Evolutionary conservation across 495 filamentous ascomycete genomes (phyloP).

Genomic region (Penicillium atrosanguineum): DNA sequence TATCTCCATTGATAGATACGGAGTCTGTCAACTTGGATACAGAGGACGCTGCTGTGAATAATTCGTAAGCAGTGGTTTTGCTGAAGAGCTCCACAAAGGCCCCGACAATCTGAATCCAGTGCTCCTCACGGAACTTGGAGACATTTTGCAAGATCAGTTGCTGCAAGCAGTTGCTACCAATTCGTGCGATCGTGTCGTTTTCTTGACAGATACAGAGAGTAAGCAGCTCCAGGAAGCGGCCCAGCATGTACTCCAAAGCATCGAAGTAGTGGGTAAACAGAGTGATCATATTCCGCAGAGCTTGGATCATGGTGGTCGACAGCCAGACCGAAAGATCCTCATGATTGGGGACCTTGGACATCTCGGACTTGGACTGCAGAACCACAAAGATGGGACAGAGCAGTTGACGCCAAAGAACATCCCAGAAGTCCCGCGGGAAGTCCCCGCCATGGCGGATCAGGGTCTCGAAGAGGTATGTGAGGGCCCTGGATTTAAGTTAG

Average conservation of each 20-base stretch:
- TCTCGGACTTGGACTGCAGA: conserved; percentile 89
- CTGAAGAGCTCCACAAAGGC: conserved; percentile 95
- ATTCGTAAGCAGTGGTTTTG: conserved; percentile 86
- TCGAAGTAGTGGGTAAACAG: conserved; percentile 99
- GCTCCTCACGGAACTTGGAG: conserved; percentile 76
- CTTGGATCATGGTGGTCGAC: conserved; percentile 99
- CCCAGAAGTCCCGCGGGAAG: conserved; percentile 95
- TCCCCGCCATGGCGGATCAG: conserved; percentile 85
- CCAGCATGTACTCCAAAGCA: conserved; percentile 92
- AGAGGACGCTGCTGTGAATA: conserved; percentile 82
- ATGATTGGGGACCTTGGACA: conserved; percentile 87
- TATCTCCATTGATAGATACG: conserved; percentile 29
- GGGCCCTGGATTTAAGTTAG: conserved; percentile 54
- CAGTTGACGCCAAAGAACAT: conserved; percentile 94
- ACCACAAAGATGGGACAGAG: conserved; percentile 99
- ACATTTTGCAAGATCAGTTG: conserved; percentile 96
- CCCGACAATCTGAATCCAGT: conserved; percentile 92
- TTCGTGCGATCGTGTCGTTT: conserved; percentile 96
- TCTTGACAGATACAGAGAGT: conserved; percentile 98
- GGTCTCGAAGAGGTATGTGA: conserved; percentile 94
- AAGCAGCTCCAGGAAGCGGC: conserved; percentile 87
- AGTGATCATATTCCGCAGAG: conserved; percentile 94
- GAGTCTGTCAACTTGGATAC: conserved; percentile 34
- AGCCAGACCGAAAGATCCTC: conserved; percentile 99
- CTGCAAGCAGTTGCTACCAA: conserved; percentile 96